Evolutionary conservation across 2,329 filamentous ascomycete species (phyloP).

Genomic region (Cadophora sp.): DNA sequence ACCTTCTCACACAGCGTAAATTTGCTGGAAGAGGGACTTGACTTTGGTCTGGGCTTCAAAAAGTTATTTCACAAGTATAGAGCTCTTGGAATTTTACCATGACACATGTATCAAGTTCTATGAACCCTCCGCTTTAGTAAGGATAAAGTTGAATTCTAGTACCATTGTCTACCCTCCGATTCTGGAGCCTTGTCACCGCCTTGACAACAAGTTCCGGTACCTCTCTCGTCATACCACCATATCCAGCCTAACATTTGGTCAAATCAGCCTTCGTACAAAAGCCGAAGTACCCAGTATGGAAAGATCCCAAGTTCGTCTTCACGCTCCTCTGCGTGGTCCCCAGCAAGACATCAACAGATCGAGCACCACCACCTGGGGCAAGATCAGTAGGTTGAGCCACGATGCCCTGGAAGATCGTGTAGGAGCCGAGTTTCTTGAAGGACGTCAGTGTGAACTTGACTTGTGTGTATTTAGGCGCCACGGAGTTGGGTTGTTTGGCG

Average conservation of each 20-base stretch:
- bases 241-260: background rate
- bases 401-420: slow-evolving; percentile 11
- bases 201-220: background rate
- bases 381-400: background rate
- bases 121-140: too few species aligned
- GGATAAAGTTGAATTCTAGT: too few species aligned
- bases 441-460: background rate
- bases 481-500: background rate
- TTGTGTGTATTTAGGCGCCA: slow-evolving; percentile 7
- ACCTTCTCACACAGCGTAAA: too few species aligned
- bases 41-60: too few species aligned
- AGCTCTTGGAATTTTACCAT: too few species aligned
- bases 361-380: slow-evolving; percentile 2
- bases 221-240: background rate
- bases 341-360: slow-evolving; percentile 12
- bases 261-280: slow-evolving; percentile 5
- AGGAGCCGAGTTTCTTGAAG: background rate
- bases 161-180: too few species aligned
- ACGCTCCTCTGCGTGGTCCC: slow-evolving; percentile 7
- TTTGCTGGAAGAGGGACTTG: too few species aligned
- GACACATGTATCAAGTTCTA: too few species aligned
- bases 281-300: background rate
- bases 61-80: too few species aligned
- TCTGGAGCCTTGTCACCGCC: too few species aligned
- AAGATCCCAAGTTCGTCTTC: slow-evolving; percentile 8